Conservation (phyloP, 1,139 yeast species). For the Diutina scorzettiae region DNA sequence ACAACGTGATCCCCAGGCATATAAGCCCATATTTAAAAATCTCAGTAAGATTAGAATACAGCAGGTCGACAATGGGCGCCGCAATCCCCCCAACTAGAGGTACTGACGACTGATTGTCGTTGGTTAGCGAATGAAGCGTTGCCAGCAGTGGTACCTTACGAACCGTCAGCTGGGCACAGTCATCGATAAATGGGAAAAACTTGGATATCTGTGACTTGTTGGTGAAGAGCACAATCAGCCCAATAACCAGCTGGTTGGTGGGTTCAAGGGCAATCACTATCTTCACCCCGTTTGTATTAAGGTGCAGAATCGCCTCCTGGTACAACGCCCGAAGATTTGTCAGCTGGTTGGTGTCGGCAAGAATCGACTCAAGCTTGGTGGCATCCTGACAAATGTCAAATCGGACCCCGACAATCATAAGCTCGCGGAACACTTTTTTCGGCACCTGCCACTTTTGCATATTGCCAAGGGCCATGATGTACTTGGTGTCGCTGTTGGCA, state of each 20-base stretch:
- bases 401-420: constrained; percentile 48
- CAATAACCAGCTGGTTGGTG: constrained; percentile 40
- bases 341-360: not conserved
- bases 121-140: not conserved
- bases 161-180: constrained; percentile 11
- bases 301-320: constrained; percentile 14
- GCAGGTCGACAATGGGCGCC: constrained; percentile 45
- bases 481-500: not conserved
- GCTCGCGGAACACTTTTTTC: constrained; percentile 40
- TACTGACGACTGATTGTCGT: constrained; percentile 7
- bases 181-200: constrained; percentile 41
- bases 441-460: constrained; percentile 41
- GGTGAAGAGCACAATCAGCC: constrained; percentile 43
- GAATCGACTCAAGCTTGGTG: constrained; percentile 24
- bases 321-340: constrained; percentile 12
- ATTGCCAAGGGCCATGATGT: constrained; percentile 27
- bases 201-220: constrained; percentile 34
- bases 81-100: constrained; percentile 38
- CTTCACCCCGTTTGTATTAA: constrained; percentile 22
- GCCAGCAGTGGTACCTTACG: not conserved
- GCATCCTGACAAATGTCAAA: constrained; percentile 42
- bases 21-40: constrained; percentile 47
- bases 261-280: constrained; percentile 50
- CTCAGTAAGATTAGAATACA: constrained; percentile 41
- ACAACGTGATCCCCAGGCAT: constrained; percentile 45